These are phyloP conservation scores for Ceratobasidium sp. DNA, from an alignment of 1,284 basidiomycete species.

Conservation along the genomic window DNA sequence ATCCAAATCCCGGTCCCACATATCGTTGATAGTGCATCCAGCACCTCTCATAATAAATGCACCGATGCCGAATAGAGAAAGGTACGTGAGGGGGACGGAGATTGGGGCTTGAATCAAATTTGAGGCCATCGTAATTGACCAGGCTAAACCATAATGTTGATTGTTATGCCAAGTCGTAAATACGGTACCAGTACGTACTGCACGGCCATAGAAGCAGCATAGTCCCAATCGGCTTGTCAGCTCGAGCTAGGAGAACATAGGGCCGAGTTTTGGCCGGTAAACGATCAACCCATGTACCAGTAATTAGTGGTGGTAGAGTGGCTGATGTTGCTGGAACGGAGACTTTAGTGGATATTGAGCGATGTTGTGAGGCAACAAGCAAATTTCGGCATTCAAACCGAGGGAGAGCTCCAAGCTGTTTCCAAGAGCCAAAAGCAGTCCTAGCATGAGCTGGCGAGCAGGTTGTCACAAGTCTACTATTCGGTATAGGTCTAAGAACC, in stretches of 20 bases:
- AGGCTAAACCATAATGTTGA: constrained; percentile 65
- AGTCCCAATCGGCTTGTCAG: constrained; percentile 97
- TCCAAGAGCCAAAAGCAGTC: background rate
- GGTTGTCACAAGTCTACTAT: background rate
- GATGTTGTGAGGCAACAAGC: background rate
- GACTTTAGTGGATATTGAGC: constrained; percentile 8
- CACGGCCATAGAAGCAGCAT: constrained; percentile 94
- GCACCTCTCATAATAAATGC: constrained; percentile 97
- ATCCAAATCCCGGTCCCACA: constrained; percentile 97
- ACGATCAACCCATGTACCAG: constrained; percentile 70
- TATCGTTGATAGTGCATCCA: constrained; percentile 98
- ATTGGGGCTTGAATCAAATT: constrained; percentile 76
- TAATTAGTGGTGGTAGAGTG: constrained; percentile 9
- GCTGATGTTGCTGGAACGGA: background rate
- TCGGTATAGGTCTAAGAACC: background rate
- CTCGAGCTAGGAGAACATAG: constrained; percentile 85
- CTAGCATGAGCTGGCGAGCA: background rate
- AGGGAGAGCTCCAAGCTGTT: background rate
- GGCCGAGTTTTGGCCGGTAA: constrained; percentile 71
- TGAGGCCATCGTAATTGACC: constrained; percentile 95
- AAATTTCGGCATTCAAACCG: background rate
- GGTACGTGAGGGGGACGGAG: constrained; percentile 75
- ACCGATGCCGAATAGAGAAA: constrained; percentile 87
- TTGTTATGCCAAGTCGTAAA: background rate
- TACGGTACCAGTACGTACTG: constrained; percentile 64